Percentiles rank a stretch among this genome's conserved stretches.
These are phyloP conservation scores for Starmera dryadoides DNA, from an alignment of 805 yeast species.

Conservation along the genomic window DNA sequence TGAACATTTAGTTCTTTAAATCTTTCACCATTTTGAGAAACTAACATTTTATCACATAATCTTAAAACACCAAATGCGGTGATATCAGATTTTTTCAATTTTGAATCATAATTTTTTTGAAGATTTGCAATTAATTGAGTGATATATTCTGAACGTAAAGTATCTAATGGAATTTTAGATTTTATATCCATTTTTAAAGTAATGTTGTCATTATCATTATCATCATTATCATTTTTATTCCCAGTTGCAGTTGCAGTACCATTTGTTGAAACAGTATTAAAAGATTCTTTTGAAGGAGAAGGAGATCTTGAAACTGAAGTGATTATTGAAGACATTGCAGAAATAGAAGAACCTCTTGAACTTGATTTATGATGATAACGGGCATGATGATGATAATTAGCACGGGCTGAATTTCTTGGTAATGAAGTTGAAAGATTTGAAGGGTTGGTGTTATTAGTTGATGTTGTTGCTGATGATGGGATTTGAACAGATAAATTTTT, in stretches of 20 bases:
- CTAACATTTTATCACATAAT: constrained; percentile 25
- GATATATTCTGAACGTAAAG: constrained; percentile 13
- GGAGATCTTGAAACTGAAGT: constrained; percentile 21
- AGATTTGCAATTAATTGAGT: constrained; percentile 4
- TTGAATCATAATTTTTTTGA: constrained; percentile 9
- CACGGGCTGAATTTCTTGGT: no score
- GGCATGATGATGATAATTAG: not conserved
- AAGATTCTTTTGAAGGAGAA: constrained; percentile 7
- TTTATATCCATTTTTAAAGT: not conserved
- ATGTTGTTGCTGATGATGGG: constrained; percentile 6
- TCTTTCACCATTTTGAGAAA: constrained; percentile 20
- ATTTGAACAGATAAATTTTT: constrained; percentile 19
- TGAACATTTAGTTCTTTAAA: constrained; percentile 24
- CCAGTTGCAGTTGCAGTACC: not conserved
- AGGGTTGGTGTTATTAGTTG: no score
- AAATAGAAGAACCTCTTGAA: constrained; percentile 22
- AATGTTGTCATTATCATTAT: not conserved
- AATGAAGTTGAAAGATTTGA: no score
- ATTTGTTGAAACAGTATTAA: not conserved
- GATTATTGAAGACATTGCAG: constrained; percentile 20
- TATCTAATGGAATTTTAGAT: constrained; percentile 9
- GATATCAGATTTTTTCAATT: constrained; percentile 18
- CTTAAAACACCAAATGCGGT: constrained; percentile 29
- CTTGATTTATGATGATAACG: constrained; percentile 5
- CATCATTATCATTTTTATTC: not conserved